These are phyloP conservation scores for Beauveria sp. DNA, from an alignment of 2,329 filamentous ascomycete genomes.

Conservation along the genomic window DNA sequence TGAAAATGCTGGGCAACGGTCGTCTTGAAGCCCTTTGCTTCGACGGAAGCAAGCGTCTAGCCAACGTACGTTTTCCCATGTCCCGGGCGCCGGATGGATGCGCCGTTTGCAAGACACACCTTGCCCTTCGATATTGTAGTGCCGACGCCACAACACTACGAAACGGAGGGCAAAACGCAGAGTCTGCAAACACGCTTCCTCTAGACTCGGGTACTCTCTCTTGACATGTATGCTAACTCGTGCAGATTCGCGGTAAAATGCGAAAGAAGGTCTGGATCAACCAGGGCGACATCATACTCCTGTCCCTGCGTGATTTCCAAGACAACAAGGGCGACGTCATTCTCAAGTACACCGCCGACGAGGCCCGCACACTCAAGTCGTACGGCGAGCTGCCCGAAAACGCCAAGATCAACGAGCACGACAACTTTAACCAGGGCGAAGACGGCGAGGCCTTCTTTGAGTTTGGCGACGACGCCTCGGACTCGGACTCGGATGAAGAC, in stretches of 20 bases:
- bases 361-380: slow-evolving; percentile 89
- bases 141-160: background rate
- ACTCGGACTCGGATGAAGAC: slow-evolving; percentile 41
- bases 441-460: slow-evolving; percentile 97
- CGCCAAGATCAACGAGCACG: slow-evolving; percentile 99
- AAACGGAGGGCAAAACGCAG: background rate
- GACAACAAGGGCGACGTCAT: slow-evolving; percentile 96
- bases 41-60: slow-evolving; percentile 56
- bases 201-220: background rate
- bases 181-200: background rate
- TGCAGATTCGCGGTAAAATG: slow-evolving; percentile 72
- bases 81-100: background rate
- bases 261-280: slow-evolving; percentile 99
- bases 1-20: slow-evolving; percentile 96
- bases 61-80: slow-evolving; percentile 27
- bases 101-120: background rate
- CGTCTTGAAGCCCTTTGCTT: slow-evolving; percentile 91
- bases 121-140: background rate
- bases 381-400: slow-evolving; percentile 96
- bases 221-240: slow-evolving; percentile 37
- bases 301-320: slow-evolving; percentile 86
- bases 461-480: slow-evolving; percentile 85
- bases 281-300: slow-evolving; percentile 88
- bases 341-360: slow-evolving; percentile 92
- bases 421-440: slow-evolving; percentile 85